These are phyloP conservation scores for Tuber indicum DNA, from an alignment of 495 filamentous ascomycete species.

Conservation along the genomic window DNA sequence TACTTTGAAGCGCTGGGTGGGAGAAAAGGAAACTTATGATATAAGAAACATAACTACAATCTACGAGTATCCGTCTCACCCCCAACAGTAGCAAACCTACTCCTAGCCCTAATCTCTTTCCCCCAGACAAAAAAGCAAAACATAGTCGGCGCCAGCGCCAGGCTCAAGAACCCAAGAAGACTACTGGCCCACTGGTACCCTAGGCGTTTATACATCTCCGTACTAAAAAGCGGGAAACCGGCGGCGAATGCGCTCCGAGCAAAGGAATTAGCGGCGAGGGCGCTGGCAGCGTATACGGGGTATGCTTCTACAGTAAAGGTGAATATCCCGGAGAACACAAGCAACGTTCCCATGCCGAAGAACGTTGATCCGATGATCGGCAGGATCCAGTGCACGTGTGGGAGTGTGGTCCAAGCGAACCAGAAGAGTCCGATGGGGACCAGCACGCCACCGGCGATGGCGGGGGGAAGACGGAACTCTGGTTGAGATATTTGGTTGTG, in stretches of 20 bases:
- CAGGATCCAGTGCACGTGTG: constrained; percentile 62
- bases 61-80: neutral
- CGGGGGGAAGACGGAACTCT: constrained; percentile 80
- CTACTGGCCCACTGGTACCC: constrained; percentile 68
- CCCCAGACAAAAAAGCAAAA: constrained; percentile 36
- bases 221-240: constrained; percentile 64
- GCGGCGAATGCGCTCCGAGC: constrained; percentile 76
- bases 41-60: neutral
- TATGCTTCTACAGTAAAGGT: constrained; percentile 95
- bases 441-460: constrained; percentile 67
- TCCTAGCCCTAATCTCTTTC: constrained; percentile 49
- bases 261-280: constrained; percentile 83
- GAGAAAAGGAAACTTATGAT: too few relatives aligned
- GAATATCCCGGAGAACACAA: constrained; percentile 81
- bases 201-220: constrained; percentile 56
- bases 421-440: constrained; percentile 70
- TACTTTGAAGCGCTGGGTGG: neutral
- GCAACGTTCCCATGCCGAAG: constrained; percentile 71
- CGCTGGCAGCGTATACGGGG: constrained; percentile 79
- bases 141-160: constrained; percentile 55
- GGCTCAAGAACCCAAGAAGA: constrained; percentile 61
- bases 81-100: constrained; percentile 48
- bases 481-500: constrained; percentile 59
- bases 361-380: constrained; percentile 59
- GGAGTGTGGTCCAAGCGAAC: constrained; percentile 66